These are phyloP conservation scores for Clonostachys byssicola DNA, from an alignment of 2,329 filamentous ascomycete species.

Conservation along the genomic window DNA sequence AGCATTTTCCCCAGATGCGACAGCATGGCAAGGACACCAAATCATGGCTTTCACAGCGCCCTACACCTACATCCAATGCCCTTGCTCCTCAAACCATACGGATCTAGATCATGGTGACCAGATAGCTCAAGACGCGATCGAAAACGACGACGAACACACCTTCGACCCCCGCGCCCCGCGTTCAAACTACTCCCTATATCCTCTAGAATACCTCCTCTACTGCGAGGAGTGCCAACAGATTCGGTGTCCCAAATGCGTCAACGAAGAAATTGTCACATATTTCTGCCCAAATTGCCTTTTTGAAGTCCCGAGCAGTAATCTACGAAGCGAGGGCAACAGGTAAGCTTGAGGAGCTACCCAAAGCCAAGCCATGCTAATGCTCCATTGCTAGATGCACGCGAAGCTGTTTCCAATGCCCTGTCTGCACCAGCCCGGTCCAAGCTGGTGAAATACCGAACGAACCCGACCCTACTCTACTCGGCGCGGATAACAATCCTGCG, in stretches of 20 bases:
- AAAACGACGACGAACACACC: constrained; percentile 64
- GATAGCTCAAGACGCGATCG: constrained; percentile 9
- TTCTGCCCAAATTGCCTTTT: constrained; percentile 95
- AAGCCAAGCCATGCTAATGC: constrained; percentile 6
- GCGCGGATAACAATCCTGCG: constrained; percentile 27
- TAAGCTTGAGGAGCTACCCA: constrained; percentile 30
- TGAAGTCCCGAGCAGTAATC: constrained; percentile 88
- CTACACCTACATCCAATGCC: constrained; percentile 65
- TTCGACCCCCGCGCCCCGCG: constrained; percentile 84
- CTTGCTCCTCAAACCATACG: constrained; percentile 48
- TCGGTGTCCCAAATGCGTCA: constrained; percentile 85
- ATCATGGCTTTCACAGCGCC: constrained; percentile 46
- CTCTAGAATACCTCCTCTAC: constrained; percentile 89
- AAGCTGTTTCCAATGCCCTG: constrained; percentile 92
- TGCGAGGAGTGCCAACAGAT: constrained; percentile 98
- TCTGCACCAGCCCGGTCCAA: constrained; percentile 77
- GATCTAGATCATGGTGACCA: constrained; percentile 22
- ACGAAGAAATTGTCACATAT: constrained; percentile 91
- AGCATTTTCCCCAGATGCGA: no score
- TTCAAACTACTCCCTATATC: constrained; percentile 88
- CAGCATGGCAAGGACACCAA: no score
- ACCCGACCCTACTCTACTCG: constrained; percentile 32
- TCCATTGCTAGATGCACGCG: constrained; percentile 66
- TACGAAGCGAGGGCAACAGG: constrained; percentile 92
- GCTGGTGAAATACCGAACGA: constrained; percentile 66